Conservation (phyloP, 2,329 filamentous ascomycete genomes). For the Neurospora sp. region DNA sequence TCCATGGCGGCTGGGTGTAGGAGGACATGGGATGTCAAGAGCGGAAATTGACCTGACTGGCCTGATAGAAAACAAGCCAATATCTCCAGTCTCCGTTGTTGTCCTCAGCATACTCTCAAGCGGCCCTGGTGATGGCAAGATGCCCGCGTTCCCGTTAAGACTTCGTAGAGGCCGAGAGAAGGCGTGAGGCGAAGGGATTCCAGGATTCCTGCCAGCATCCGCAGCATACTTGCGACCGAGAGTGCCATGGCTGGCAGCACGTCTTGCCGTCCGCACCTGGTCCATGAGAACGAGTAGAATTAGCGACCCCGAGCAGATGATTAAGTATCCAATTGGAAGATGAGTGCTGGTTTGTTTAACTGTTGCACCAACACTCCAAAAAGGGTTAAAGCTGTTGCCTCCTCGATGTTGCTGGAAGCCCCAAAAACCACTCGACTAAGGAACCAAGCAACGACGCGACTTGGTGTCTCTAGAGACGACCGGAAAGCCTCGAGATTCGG, state of each 20-base stretch:
- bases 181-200: conserved; percentile 4
- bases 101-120: conserved; percentile 57
- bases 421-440: background rate
- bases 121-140: conserved; percentile 40
- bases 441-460: background rate
- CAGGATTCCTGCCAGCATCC: conserved; percentile 16
- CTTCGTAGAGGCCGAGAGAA: conserved; percentile 32
- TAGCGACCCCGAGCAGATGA: background rate
- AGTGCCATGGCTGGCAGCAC: conserved; percentile 31
- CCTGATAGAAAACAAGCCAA: conserved; percentile 48
- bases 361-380: background rate
- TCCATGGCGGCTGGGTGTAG: conserved; percentile 8
- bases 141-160: conserved; percentile 31
- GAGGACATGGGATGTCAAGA: conserved; percentile 15
- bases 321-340: background rate
- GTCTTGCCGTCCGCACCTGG: conserved; percentile 16
- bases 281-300: conserved; percentile 9
- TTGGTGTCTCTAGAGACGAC: background rate
- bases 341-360: background rate
- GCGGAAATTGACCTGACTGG: conserved; percentile 26
- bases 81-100: conserved; percentile 56
- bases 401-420: background rate
- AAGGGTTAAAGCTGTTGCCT: background rate
- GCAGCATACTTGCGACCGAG: conserved; percentile 24
- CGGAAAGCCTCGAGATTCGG: background rate